Conservation (phyloP, 75 land plant species). For the Cryptomeria japonica region DNA sequence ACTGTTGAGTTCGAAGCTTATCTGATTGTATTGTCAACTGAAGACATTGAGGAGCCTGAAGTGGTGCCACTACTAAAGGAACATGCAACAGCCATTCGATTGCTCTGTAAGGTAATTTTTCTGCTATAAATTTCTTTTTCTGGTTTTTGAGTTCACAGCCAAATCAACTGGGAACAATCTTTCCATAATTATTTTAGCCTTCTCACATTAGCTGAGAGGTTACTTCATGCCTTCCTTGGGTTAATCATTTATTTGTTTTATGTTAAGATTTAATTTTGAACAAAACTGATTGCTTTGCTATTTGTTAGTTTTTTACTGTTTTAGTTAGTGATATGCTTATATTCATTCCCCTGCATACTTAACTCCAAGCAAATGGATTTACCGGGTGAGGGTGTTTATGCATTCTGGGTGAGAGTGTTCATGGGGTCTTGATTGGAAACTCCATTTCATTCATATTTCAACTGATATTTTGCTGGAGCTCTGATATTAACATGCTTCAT, state of each 20-base stretch:
- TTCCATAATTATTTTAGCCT: background rate
- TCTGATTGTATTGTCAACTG: background rate
- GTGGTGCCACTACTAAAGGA: conserved; percentile 8
- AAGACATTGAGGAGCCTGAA: conserved; percentile 10
- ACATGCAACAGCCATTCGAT: background rate
- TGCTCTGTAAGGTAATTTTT: background rate
- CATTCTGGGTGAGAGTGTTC: background rate
- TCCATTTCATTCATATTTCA: background rate
- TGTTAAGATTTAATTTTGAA: background rate
- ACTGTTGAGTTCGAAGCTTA: background rate
- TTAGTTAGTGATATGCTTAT: background rate
- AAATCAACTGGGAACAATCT: background rate
- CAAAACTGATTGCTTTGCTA: background rate
- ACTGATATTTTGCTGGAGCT: background rate
- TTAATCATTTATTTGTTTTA: background rate
- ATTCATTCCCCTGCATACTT: background rate
- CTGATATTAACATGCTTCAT: too few relatives aligned
- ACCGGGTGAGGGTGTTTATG: background rate
- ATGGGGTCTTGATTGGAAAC: too few relatives aligned
- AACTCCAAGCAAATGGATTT: background rate
- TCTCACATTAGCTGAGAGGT: background rate
- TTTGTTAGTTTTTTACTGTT: background rate
- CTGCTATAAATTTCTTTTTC: background rate
- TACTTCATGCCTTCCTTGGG: background rate
- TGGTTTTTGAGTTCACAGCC: background rate